These are phyloP conservation scores for Kingdonia uniflora DNA, from an alignment of 164 flowering plant species.

Conservation along the genomic window DNA sequence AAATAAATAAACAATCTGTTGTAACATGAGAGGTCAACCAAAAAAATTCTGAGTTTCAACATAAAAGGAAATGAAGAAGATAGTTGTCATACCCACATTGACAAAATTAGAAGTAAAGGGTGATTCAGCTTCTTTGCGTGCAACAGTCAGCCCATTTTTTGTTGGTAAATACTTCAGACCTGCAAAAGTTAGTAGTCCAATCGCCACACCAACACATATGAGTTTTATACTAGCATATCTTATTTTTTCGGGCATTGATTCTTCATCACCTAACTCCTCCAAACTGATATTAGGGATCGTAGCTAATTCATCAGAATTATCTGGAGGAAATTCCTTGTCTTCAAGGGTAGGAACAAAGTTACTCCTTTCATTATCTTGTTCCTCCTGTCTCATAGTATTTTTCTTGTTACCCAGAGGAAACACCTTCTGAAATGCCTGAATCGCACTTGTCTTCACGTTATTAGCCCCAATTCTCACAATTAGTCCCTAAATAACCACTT, in stretches of 20 bases:
- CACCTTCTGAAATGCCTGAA: conserved; percentile 77
- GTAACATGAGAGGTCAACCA: background rate
- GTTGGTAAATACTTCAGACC: conserved; percentile 51
- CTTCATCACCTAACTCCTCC: conserved; percentile 31
- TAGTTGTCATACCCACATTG: conserved; percentile 49
- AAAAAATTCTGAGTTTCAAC: background rate
- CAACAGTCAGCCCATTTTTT: conserved; percentile 20
- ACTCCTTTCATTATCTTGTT: conserved; percentile 17
- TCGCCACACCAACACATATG: conserved; percentile 59
- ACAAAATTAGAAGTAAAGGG: conserved; percentile 53
- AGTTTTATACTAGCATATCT: conserved; percentile 74
- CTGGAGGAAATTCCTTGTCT: conserved; percentile 17
- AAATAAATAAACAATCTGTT: background rate
- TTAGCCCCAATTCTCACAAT: conserved; percentile 89
- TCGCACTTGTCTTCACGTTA: conserved; percentile 68
- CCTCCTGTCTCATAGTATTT: conserved; percentile 23
- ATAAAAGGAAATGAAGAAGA: background rate
- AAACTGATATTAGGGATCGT: conserved; percentile 21
- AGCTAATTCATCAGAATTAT: conserved; percentile 17
- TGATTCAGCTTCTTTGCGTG: conserved; percentile 34
- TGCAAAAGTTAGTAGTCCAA: conserved; percentile 54
- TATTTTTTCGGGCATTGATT: conserved; percentile 42
- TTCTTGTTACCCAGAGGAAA: conserved; percentile 47
- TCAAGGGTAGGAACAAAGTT: conserved; percentile 17
- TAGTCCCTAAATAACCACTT: too few relatives aligned